Percentiles rank a stretch among this genome's conserved stretches.
These are phyloP conservation scores for Lentinula boryana DNA, from an alignment of 768 basidiomycete genomes.

Conservation along the genomic window DNA sequence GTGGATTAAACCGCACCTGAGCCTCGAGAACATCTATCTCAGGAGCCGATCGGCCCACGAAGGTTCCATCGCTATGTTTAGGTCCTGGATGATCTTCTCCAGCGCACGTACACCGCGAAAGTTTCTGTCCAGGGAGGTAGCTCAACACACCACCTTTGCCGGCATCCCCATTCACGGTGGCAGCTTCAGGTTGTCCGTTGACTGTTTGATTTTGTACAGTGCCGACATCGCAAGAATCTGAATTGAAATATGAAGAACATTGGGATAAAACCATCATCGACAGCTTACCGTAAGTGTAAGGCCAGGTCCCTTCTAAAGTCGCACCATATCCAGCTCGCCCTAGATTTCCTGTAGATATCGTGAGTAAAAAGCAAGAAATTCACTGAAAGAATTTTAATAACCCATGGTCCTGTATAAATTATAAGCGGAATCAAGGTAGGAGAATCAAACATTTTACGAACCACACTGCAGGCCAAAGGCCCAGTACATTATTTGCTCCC, in stretches of 20 bases:
- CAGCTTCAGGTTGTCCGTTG: slow-evolving; percentile 34
- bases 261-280: not conserved
- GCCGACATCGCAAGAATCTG: slow-evolving; percentile 49
- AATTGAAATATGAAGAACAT: not conserved
- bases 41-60: slow-evolving; percentile 48
- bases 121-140: slow-evolving; percentile 50
- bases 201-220: slow-evolving; percentile 49
- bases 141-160: slow-evolving; percentile 25
- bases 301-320: slow-evolving; percentile 45
- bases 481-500: slow-evolving; percentile 61
- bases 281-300: slow-evolving; percentile 29
- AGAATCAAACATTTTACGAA: slow-evolving; percentile 29
- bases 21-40: slow-evolving; percentile 62
- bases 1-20: slow-evolving; percentile 22
- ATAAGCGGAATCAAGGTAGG: slow-evolving; percentile 16
- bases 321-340: slow-evolving; percentile 49
- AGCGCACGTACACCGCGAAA: slow-evolving; percentile 53
- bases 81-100: slow-evolving; percentile 57
- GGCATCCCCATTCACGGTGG: slow-evolving; percentile 26
- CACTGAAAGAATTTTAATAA: slow-evolving; percentile 45
- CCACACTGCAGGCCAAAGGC: slow-evolving; percentile 77
- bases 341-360: slow-evolving; percentile 7
- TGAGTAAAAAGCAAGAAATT: slow-evolving; percentile 30
- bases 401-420: slow-evolving; percentile 33
- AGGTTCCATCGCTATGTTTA: slow-evolving; percentile 35